These are phyloP conservation scores for Mycotypha africana DNA, from an alignment of 371 early-diverging fungal species.

Conservation along the genomic window DNA sequence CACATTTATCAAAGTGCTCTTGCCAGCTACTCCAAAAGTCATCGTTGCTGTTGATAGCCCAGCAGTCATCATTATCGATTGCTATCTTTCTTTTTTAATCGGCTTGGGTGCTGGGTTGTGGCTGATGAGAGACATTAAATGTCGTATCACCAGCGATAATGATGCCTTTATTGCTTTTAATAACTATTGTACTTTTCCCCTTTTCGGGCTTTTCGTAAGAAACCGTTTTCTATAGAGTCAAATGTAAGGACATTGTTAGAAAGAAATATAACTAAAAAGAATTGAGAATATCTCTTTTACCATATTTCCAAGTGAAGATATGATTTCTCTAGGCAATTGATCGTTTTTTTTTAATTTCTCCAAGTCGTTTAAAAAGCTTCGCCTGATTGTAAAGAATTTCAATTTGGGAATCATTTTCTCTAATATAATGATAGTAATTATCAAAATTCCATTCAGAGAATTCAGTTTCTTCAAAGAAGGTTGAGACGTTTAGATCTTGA, in stretches of 20 bases:
- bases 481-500: too few relatives aligned
- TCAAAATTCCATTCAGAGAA: slow-evolving; percentile 2
- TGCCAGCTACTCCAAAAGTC: slow-evolving; percentile 1
- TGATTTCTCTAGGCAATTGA: slow-evolving; percentile 1
- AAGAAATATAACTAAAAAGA: background rate
- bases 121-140: background rate
- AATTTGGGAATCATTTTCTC: background rate
- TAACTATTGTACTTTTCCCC: too few relatives aligned
- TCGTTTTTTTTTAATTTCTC: background rate
- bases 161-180: background rate
- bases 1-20: slow-evolving; percentile 1
- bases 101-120: background rate
- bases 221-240: too few relatives aligned
- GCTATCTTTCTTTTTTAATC: slow-evolving; percentile 1
- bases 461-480: slow-evolving; percentile 1
- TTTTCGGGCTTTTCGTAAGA: too few relatives aligned
- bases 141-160: background rate
- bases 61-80: background rate
- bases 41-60: background rate
- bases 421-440: background rate
- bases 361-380: background rate
- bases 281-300: background rate
- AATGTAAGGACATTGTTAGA: too few relatives aligned
- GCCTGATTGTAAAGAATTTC: background rate
- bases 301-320: background rate